Base-by-base conservation (phyloP, 2,329 filamentous ascomycete genomes). In the Alternaria sp. region DNA sequence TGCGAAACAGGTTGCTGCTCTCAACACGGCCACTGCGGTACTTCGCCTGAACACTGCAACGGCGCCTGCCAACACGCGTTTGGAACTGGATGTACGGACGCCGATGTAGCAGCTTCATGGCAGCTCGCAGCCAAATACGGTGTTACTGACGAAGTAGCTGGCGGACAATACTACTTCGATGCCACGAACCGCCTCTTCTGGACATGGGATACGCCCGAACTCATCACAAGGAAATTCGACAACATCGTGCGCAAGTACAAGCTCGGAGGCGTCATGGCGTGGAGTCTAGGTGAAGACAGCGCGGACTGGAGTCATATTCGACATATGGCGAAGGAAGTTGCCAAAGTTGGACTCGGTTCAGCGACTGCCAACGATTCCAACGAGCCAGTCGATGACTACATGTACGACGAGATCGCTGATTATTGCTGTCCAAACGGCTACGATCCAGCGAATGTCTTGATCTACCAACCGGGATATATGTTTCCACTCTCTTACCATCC, bases 241-340 rank as follows among this genome's bases (percentile, higher is more conserved):
- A 76, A 85, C 5, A 84, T 93, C 36, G 83, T 92, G 4, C 80
- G 83, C 28, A 81, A 82, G 30, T 84, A 86, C 73, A 77, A 81
- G 1, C 76, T 93, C 0, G 90, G 91, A 1, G 91, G 91, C 15
- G 87, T 91, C 5, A 92, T 93, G 84, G 90, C 90, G 1, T 93
- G 90, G 91, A 90, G 89, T 19, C 72, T 93, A 61, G 91, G 89
- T 2, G 90, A 93, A 78, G 91, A 93, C 61, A 74, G 70, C n/a
- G 61, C 68, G 21, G 75, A 76, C 61, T 81, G 74, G 72, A 74
- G 69, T 57, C 84, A 82, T 61, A 69, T 87, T 26, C 79, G 77
- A 70, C 79, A 79, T 1, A 81, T 87, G 74, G 70, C 67, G 3
- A 63, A 61, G 10, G 73, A 74, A 44, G 26, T 76, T n/a, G 26